A percentile compares a stretch with the other conserved stretches of the same genome.
Conservation (phyloP, 352 stramenopile genomes). For the Globisporangium polare region DNA sequence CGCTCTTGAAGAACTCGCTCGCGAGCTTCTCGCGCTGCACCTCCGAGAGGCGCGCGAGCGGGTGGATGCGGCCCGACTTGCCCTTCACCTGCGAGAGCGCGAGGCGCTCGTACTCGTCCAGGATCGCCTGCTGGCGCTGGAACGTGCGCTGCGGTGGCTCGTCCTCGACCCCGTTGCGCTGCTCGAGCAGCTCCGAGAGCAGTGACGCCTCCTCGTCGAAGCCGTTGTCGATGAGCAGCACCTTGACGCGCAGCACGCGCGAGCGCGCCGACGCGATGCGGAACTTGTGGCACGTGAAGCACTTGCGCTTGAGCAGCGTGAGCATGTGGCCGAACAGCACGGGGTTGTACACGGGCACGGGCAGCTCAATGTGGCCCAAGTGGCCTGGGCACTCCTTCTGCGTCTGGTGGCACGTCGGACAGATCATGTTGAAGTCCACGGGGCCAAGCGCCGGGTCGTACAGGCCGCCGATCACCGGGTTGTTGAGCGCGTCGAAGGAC, state of each 20-base stretch:
- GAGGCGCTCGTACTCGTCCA: slow-evolving; percentile 88
- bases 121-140: slow-evolving; percentile 79
- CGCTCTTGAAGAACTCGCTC: slow-evolving; percentile 89
- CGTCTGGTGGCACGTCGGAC: slow-evolving; percentile 94
- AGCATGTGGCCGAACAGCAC: slow-evolving; percentile 95
- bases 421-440: slow-evolving; percentile 89
- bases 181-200: slow-evolving; percentile 77
- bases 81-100: slow-evolving; percentile 47
- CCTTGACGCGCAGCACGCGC: slow-evolving; percentile 86
- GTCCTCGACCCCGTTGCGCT: slow-evolving; percentile 85
- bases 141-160: slow-evolving; percentile 66
- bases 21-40: slow-evolving; percentile 78
- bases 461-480: slow-evolving; percentile 93
- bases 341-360: slow-evolving; percentile 97
- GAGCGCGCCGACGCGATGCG: slow-evolving; percentile 68
- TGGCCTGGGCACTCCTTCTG: slow-evolving; percentile 97
- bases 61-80: slow-evolving; percentile 29
- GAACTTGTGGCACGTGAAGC: slow-evolving; percentile 98
- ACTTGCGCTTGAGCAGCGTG: slow-evolving; percentile 97
- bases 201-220: slow-evolving; percentile 76
- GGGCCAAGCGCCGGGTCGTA: slow-evolving; percentile 97
- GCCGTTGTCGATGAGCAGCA: slow-evolving; percentile 90
- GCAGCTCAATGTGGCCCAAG: slow-evolving; percentile 98
- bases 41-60: slow-evolving; percentile 61
- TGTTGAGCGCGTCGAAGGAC: slow-evolving; percentile 95